Percentiles rank a stretch among this genome's conserved stretches.
Conservation (phyloP, 352 stramenopile genomes). For the Pythium biforme region DNA sequence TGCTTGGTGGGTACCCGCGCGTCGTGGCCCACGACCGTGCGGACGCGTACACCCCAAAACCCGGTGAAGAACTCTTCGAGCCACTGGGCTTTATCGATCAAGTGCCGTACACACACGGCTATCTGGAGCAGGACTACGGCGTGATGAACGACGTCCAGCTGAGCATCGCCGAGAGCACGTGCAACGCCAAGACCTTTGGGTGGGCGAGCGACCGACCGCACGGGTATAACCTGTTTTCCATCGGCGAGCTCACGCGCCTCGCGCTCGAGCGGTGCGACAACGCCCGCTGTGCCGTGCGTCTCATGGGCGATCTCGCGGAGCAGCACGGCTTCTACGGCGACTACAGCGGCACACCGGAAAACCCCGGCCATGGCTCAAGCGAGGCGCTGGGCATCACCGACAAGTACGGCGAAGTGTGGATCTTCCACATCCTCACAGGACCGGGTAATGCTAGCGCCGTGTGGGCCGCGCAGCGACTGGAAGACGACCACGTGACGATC, state of each 20-base stretch:
- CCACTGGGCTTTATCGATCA: constrained; percentile 89
- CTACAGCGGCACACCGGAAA: constrained; percentile 64
- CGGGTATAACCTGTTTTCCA: constrained; percentile 89
- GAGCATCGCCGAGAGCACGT: constrained; percentile 94
- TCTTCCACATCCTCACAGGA: constrained; percentile 94
- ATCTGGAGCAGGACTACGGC: constrained; percentile 93
- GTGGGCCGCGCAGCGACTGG: constrained; percentile 92
- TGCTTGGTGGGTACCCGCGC: constrained; percentile 69
- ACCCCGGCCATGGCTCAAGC: constrained; percentile 60
- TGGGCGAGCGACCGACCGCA: constrained; percentile 53
- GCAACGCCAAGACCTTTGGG: constrained; percentile 75
- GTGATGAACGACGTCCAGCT: constrained; percentile 95
- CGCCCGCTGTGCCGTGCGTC: constrained; percentile 76
- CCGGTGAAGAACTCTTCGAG: constrained; percentile 2
- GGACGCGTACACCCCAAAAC: constrained; percentile 50
- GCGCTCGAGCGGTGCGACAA: constrained; percentile 88
- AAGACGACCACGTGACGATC: constrained; percentile 86
- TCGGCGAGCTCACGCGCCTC: constrained; percentile 88
- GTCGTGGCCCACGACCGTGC: constrained; percentile 73
- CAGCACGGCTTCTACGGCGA: constrained; percentile 94
- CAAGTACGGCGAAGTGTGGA: constrained; percentile 89
- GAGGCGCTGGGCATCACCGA: constrained; percentile 90
- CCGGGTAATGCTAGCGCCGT: constrained; percentile 83
- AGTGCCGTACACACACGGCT: constrained; percentile 90
- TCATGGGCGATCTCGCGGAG: constrained; percentile 92